Conservation (phyloP, 495 filamentous ascomycete species). For the Lasiosphaeria ovina region DNA sequence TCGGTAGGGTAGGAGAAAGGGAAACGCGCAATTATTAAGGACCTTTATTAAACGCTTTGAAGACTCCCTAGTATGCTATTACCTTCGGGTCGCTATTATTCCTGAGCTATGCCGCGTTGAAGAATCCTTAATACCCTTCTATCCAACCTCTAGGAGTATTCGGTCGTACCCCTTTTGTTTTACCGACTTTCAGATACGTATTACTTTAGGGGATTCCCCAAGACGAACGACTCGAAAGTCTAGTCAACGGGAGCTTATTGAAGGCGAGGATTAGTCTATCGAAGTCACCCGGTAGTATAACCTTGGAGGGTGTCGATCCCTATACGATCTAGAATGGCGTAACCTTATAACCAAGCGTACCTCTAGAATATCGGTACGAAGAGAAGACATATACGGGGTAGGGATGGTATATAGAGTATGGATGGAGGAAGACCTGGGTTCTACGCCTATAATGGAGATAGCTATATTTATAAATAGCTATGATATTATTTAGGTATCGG, state of each 20-base stretch:
- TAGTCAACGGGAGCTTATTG: not conserved
- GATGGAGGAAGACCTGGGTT: too few species aligned
- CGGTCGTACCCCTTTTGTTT: constrained; percentile 4
- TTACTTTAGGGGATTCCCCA: not conserved
- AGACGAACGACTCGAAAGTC: not conserved
- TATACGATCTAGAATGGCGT: constrained; percentile 3
- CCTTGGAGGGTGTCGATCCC: constrained; percentile 9
- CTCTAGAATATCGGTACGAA: not conserved
- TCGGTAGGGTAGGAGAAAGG: not conserved
- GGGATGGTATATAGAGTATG: not conserved
- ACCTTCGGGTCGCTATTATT: not conserved
- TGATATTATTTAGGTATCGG: too few species aligned
- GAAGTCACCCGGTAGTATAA: constrained; percentile 7
- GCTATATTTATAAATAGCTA: too few species aligned
- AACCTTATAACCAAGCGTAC: not conserved
- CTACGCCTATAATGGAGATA: too few species aligned
- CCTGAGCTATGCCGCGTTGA: constrained; percentile 3
- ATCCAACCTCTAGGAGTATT: not conserved
- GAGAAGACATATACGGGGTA: not conserved
- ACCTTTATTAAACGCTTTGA: not conserved
- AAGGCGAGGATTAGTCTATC: constrained; percentile 7
- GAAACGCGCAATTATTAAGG: not conserved
- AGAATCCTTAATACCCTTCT: not conserved
- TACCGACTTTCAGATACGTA: constrained; percentile 7
- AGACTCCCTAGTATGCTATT: not conserved